Conservation (phyloP, 1,284 basidiomycete genomes). For the Boletus sp. region DNA sequence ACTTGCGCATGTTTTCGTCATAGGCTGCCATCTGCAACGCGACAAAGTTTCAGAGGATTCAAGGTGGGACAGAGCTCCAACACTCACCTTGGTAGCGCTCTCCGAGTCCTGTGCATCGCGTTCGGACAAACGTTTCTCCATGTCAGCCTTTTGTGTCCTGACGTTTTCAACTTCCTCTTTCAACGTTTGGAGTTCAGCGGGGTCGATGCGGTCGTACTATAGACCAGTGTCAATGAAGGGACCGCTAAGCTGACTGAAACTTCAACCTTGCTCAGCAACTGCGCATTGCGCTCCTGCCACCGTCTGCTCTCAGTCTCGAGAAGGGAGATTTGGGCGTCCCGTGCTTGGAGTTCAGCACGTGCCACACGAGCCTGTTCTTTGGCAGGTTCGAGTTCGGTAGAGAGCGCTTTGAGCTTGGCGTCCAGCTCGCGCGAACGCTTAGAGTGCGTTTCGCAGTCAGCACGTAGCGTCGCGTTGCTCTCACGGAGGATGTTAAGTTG, state of each 20-base stretch:
- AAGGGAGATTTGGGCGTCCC: constrained; percentile 68
- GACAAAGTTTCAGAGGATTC: not conserved
- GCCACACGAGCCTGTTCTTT: constrained; percentile 71
- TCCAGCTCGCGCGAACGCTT: constrained; percentile 73
- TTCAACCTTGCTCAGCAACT: constrained; percentile 76
- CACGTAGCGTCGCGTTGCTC: constrained; percentile 83
- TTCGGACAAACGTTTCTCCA: constrained; percentile 44
- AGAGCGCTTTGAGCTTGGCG: constrained; percentile 59
- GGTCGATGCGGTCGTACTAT: constrained; percentile 87
- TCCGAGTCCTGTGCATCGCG: constrained; percentile 45
- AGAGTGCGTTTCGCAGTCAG: constrained; percentile 70
- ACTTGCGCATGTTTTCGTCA: constrained; percentile 39
- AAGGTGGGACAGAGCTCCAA: not conserved
- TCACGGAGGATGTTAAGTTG: constrained; percentile 87
- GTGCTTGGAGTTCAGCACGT: constrained; percentile 76
- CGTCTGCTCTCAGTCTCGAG: constrained; percentile 80
- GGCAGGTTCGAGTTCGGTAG: constrained; percentile 72
- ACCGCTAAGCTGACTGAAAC: not conserved
- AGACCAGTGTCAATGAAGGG: not conserved
- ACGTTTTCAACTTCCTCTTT: constrained; percentile 72
- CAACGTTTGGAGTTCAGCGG: constrained; percentile 82
- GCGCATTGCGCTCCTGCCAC: constrained; percentile 86
- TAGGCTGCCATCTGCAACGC: constrained; percentile 37
- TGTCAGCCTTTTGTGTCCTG: constrained; percentile 47
- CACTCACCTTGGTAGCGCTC: constrained; percentile 44